These are phyloP conservation scores for Monilinia aucupariae DNA, from an alignment of 2,329 filamentous ascomycete genomes.

Conservation along the genomic window DNA sequence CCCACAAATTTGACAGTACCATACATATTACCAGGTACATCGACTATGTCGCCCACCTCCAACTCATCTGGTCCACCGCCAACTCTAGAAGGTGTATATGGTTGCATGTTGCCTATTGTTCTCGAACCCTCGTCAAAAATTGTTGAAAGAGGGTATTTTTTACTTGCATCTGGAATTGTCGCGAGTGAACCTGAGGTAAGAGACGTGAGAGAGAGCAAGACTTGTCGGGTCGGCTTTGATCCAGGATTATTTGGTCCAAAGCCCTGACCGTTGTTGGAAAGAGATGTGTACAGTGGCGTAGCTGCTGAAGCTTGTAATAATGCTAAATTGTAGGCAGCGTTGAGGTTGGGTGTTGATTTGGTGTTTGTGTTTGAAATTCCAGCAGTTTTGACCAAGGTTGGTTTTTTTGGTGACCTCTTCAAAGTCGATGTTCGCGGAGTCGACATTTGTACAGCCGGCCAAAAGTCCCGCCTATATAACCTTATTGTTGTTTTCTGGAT, in stretches of 20 bases:
- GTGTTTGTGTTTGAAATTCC: constrained; percentile 41
- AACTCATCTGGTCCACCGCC: constrained; percentile 47
- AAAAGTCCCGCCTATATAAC: background rate
- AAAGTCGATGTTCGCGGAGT: constrained; percentile 3
- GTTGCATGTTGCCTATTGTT: constrained; percentile 46
- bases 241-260: constrained; percentile 7
- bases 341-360: constrained; percentile 55
- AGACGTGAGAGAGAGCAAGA: constrained; percentile 65
- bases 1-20: constrained; percentile 88
- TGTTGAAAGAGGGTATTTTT: constrained; percentile 56
- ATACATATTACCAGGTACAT: constrained; percentile 89
- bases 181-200: constrained; percentile 60
- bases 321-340: constrained; percentile 31
- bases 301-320: constrained; percentile 17
- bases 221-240: constrained; percentile 50
- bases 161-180: constrained; percentile 60
- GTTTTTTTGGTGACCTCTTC: constrained; percentile 14
- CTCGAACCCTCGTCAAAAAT: constrained; percentile 42
- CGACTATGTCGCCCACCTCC: constrained; percentile 75
- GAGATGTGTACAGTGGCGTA: background rate
- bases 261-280: constrained; percentile 3
- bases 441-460: constrained; percentile 7
- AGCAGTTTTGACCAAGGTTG: constrained; percentile 3
- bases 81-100: constrained; percentile 49
- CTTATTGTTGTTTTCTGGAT: background rate